Base-by-base conservation (phyloP, 768 basidiomycete genomes). In the Pilatotrama ljubarskyi region DNA sequence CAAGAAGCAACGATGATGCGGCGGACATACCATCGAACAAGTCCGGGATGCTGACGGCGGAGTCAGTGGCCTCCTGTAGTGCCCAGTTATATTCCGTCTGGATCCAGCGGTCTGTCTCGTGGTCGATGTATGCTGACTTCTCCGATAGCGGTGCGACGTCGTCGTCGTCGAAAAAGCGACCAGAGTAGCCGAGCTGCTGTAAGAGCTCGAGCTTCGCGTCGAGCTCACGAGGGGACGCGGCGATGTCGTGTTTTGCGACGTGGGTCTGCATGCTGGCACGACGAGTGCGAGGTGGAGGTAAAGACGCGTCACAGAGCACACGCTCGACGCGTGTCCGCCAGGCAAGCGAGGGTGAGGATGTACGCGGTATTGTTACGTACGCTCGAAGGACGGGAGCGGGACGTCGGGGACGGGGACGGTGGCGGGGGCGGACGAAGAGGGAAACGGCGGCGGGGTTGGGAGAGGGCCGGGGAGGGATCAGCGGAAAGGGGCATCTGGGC, bases 171-270 rank as follows among this genome's bases (percentile, higher is more conserved):
- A 42, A 58, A 41, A 58, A 62, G 52, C 52, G 43, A n/a, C 49
- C 49, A 7, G 36, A 52, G 29, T 62, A 56, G 55, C 66, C 61
- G 53, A 66, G 63, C 55, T 66, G 63, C 59, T 64, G 60, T 4
- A 66, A 41, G 7, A 64, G 58, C 55, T 66, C 63, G 51, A 64
- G 66, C 25, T 66, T 66, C 60, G 66, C 60, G 66, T 66, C 63
- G 37, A 64, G 50, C 25, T 63, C 62, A 50, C 36, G 58, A 10
- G 25, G 50, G 11, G 55, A 61, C 18, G 58, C 46, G 55, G 55
- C 56, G 36, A 62, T 17, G 44, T 36, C 46, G 38, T 51, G 58
- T 32, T 51, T 52, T 24, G 46, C 40, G 53, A 32, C 22, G 42
- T 52, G 22, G 44, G 48, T 18, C 5, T 66, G 66, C 63, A 62